These are phyloP conservation scores for Lentinus brumalis DNA, from an alignment of 768 basidiomycete genomes.

Conservation along the genomic window DNA sequence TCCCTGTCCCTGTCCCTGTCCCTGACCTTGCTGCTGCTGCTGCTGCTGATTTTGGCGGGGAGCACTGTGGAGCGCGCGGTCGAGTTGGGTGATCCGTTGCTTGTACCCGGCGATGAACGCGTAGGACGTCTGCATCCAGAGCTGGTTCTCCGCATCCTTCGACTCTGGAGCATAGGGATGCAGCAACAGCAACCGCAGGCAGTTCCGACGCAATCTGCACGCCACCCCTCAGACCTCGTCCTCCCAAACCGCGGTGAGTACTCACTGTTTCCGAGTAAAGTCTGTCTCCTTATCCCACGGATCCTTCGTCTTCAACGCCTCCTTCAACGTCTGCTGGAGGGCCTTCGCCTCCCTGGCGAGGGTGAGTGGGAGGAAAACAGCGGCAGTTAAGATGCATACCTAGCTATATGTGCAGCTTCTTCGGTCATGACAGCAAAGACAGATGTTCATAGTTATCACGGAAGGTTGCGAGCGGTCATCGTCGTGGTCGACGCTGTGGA, in stretches of 20 bases:
- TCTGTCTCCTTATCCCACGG: slow-evolving; percentile 89
- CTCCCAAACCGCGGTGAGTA: slow-evolving; percentile 1
- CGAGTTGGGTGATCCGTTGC: slow-evolving; percentile 66
- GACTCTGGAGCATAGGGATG: slow-evolving; percentile 73
- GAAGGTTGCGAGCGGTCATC: slow-evolving; percentile 31
- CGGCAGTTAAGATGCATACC: slow-evolving; percentile 27
- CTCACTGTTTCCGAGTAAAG: slow-evolving; percentile 84
- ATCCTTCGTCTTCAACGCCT: slow-evolving; percentile 67
- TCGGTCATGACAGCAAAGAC: slow-evolving; percentile 38
- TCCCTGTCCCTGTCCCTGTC: slow-evolving; percentile 37
- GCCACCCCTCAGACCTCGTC: slow-evolving; percentile 1
- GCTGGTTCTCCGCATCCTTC: slow-evolving; percentile 76
- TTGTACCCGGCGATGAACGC: slow-evolving; percentile 84
- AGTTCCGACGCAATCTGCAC: slow-evolving; percentile 66
- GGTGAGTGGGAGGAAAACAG: slow-evolving; percentile 16
- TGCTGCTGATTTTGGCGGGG: slow-evolving; percentile 38
- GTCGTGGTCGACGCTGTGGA: slow-evolving; percentile 65
- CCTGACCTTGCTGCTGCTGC: slow-evolving; percentile 26
- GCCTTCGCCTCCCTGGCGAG: slow-evolving; percentile 72
- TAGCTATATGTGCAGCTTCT: slow-evolving; percentile 40
- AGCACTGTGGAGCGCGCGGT: slow-evolving; percentile 48
- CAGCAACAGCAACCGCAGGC: slow-evolving; percentile 67
- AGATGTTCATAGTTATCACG: slow-evolving; percentile 1
- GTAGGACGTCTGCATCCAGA: slow-evolving; percentile 95
- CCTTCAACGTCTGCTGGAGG: slow-evolving; percentile 74